Conservation (phyloP, 495 filamentous ascomycete genomes). For the Glonium stellatum region DNA sequence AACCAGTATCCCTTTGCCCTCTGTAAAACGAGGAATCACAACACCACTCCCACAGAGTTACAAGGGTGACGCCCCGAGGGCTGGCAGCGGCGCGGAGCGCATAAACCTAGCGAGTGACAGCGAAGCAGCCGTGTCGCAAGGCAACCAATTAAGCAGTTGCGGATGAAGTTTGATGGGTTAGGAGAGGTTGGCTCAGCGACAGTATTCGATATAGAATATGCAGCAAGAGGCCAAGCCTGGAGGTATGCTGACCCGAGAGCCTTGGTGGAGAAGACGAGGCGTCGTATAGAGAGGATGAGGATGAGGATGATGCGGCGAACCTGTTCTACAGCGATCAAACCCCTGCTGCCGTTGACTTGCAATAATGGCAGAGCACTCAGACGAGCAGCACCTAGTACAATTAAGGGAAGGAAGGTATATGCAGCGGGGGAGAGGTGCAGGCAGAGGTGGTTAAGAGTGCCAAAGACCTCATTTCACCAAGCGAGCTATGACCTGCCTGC, state of each 20-base stretch:
- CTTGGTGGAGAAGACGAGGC: not conserved
- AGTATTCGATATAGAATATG: not conserved
- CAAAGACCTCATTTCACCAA: not conserved
- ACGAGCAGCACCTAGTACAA: not conserved
- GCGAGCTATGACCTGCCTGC: not conserved
- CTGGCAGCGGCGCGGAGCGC: slow-evolving; percentile 3
- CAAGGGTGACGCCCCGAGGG: slow-evolving; percentile 10
- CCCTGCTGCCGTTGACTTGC: slow-evolving; percentile 1
- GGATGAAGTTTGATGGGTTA: not conserved
- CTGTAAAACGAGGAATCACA: not conserved
- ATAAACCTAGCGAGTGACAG: slow-evolving; percentile 12
- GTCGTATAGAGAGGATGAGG: not conserved
- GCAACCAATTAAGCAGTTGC: not conserved
- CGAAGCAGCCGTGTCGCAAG: not conserved
- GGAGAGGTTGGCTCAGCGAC: not conserved
- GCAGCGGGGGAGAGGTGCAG: not conserved
- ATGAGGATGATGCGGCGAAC: slow-evolving; percentile 2
- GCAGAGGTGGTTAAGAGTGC: not conserved
- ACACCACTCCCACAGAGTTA: slow-evolving; percentile 2
- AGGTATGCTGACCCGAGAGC: not conserved
- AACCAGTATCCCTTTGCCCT: not conserved
- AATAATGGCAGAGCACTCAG: not conserved
- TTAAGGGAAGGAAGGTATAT: not conserved
- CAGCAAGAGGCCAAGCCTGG: not conserved
- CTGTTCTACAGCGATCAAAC: not conserved